phyloP scores from a whole-genome alignment of 805 yeast species.

The Zygoascus biomembranicola region DNA sequence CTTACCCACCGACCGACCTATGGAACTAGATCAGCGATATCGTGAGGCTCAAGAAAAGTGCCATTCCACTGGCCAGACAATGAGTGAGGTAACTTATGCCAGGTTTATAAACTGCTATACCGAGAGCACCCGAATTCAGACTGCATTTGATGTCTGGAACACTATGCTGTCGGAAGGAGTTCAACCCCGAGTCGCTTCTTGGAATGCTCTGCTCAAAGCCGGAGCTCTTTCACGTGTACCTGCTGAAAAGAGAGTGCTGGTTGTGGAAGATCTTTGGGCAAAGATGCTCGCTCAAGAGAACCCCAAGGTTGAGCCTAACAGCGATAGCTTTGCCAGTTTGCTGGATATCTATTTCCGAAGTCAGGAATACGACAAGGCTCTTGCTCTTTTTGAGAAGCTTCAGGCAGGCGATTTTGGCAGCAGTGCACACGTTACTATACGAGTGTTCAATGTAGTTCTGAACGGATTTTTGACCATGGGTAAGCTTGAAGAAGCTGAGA shows the following conservation, averaged over 20 bases:
- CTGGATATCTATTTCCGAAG: slow-evolving; percentile 41
- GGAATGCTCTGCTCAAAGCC: slow-evolving; percentile 53
- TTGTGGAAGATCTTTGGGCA: slow-evolving; percentile 25
- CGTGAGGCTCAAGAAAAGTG: slow-evolving; percentile 17
- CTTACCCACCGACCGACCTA: slow-evolving; percentile 18
- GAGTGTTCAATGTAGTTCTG: slow-evolving; percentile 38
- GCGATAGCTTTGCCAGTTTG: slow-evolving; percentile 41
- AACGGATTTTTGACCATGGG: slow-evolving; percentile 37
- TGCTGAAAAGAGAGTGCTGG: slow-evolving; percentile 12
- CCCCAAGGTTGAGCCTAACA: slow-evolving; percentile 31
- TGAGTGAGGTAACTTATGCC: slow-evolving; percentile 23
- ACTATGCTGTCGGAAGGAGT: slow-evolving; percentile 35
- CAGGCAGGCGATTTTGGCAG: slow-evolving; percentile 24
- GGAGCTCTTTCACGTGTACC: slow-evolving; percentile 29
- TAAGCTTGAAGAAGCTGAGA: slow-evolving; percentile 39
- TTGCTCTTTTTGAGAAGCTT: slow-evolving; percentile 30
- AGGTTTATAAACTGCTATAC: slow-evolving; percentile 25
- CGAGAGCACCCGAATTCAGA: slow-evolving; percentile 19
- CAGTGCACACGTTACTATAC: slow-evolving; percentile 29
- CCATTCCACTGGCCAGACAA: slow-evolving; percentile 3
- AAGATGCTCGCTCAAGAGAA: slow-evolving; percentile 32
- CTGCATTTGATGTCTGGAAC: slow-evolving; percentile 40
- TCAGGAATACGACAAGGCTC: slow-evolving; percentile 36
- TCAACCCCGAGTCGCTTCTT: slow-evolving; percentile 38
- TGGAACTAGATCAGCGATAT: slow-evolving; percentile 20